Evolutionary conservation across 2,329 filamentous ascomycete genomes (phyloP).

Genomic region (Lachnellula subtilissima): DNA sequence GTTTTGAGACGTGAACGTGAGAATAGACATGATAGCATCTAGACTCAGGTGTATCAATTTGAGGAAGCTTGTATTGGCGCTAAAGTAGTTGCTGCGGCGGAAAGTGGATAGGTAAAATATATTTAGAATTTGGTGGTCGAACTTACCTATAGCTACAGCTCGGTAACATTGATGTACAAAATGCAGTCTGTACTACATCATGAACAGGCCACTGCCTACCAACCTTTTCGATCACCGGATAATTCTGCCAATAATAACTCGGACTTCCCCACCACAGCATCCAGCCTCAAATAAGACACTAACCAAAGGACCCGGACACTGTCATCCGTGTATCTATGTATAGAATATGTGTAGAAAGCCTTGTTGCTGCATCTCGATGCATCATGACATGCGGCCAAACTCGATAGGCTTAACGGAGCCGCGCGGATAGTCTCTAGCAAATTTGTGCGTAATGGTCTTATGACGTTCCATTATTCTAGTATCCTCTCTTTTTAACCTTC

Average conservation of each 20-base stretch:
- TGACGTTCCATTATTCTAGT: not conserved
- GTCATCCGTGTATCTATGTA: not conserved
- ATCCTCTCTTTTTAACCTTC: not conserved
- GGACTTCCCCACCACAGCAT: not conserved
- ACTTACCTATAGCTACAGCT: too few relatives aligned
- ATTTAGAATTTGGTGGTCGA: too few relatives aligned
- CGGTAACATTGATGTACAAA: not conserved
- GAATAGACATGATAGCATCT: not conserved
- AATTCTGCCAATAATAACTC: not conserved
- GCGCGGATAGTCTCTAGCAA: not conserved
- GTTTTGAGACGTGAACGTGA: not conserved
- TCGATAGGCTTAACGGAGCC: not conserved
- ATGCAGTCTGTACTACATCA: not conserved
- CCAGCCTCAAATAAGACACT: not conserved
- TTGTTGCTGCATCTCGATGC: not conserved
- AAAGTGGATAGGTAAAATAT: too few relatives aligned
- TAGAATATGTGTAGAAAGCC: not conserved
- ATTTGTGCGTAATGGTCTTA: not conserved
- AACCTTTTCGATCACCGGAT: not conserved
- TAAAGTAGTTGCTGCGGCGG: too few relatives aligned
- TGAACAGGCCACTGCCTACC: not conserved
- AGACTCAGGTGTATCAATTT: not conserved
- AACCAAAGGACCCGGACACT: not conserved
- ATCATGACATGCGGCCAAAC: not conserved
- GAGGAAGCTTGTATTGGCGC: too few relatives aligned